phyloP scores from a whole-genome alignment of 1,139 yeast species.

The Suhomyces wounanorum region DNA sequence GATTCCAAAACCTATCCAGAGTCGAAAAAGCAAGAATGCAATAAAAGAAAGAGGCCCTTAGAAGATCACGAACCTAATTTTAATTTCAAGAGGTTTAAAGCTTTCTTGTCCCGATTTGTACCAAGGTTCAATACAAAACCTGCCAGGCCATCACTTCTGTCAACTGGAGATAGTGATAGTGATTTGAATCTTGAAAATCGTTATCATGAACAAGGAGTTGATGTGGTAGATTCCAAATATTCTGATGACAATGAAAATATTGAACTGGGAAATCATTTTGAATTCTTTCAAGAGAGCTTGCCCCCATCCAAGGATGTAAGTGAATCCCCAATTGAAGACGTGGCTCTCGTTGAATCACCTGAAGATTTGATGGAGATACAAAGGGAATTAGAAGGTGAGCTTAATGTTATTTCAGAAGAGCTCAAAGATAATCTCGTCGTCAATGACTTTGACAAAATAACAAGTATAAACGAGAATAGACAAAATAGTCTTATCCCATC shows the following conservation, averaged over 20 bases:
- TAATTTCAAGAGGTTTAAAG: conserved; percentile 5
- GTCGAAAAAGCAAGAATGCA: not conserved
- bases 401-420: not conserved
- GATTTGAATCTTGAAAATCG: not conserved
- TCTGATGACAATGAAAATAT: not conserved
- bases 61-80: not conserved
- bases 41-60: not conserved
- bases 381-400: not conserved
- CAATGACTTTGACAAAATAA: not conserved
- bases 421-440: not conserved
- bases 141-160: not conserved
- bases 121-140: conserved; percentile 1
- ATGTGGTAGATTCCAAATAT: not conserved
- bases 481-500: not conserved
- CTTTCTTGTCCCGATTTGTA: conserved; percentile 1
- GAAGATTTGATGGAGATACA: not conserved
- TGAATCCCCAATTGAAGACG: not conserved
- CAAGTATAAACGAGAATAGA: not conserved
- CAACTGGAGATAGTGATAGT: not conserved
- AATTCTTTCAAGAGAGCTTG: too few relatives aligned
- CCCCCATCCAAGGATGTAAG: too few relatives aligned
- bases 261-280: not conserved
- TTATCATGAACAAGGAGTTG: not conserved
- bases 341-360: not conserved
- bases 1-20: too few relatives aligned